Percentiles rank a stretch among this genome's conserved stretches.
phyloP scores from a whole-genome alignment of 169 alveolate genomes.

The Plasmodium relictum region DNA sequence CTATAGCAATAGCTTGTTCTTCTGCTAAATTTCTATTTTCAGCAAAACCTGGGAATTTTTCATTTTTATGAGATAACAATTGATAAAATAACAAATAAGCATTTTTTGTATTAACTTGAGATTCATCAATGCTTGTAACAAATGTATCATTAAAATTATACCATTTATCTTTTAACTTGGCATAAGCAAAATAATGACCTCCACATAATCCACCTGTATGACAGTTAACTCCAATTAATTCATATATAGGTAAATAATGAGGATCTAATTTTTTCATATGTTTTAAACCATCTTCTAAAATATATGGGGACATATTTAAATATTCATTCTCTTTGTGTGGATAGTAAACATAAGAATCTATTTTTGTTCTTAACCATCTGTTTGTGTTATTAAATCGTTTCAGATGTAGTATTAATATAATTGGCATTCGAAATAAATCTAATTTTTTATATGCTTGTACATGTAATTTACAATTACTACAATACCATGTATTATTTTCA shows the following conservation, averaged over 20 bases:
- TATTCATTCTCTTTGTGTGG: conserved; percentile 76
- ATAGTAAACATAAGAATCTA: conserved; percentile 72
- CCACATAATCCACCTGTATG: conserved; percentile 87
- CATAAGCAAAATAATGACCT: conserved; percentile 87
- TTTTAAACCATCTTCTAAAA: conserved; percentile 73
- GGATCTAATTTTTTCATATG: conserved; percentile 77
- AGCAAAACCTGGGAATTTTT: conserved; percentile 50
- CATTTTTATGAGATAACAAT: conserved; percentile 38
- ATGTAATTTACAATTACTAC: conserved; percentile 92
- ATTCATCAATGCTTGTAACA: conserved; percentile 61
- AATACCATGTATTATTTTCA: conserved; percentile 92
- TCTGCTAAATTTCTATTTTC: conserved; percentile 61
- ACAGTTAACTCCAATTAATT: conserved; percentile 83
- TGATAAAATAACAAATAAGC: conserved; percentile 66
- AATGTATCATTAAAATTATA: conserved; percentile 79
- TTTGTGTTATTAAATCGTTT: conserved; percentile 90
- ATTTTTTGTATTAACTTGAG: conserved; percentile 46
- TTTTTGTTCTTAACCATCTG: conserved; percentile 56
- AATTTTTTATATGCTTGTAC: conserved; percentile 91
- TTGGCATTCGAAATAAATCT: conserved; percentile 91
- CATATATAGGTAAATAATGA: conserved; percentile 80
- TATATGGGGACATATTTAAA: conserved; percentile 78
- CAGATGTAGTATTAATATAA: conserved; percentile 89
- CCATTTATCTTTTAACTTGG: conserved; percentile 84
- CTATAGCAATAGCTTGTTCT: conserved; percentile 45